Conservation (phyloP, 106 monocot genomes). For the Dioscorea dumetorum region DNA sequence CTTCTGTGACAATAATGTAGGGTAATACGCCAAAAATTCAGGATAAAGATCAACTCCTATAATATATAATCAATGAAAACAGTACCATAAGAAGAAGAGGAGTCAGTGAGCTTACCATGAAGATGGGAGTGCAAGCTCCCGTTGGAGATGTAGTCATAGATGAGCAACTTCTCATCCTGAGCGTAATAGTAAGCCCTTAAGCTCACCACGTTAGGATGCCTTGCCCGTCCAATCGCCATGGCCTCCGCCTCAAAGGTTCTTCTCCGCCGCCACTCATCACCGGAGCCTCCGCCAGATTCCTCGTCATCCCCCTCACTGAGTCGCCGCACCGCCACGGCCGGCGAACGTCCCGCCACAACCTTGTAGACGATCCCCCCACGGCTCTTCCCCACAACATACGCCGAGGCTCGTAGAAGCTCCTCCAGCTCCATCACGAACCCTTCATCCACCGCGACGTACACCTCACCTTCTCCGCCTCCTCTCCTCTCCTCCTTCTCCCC, state of each 20-base stretch:
- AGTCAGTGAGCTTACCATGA: conserved; percentile 27
- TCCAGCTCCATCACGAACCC: conserved; percentile 76
- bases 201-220: conserved; percentile 63
- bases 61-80: too few species aligned
- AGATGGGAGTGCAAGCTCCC: conserved; percentile 57
- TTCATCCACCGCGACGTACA: conserved; percentile 79
- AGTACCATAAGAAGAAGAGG: not conserved
- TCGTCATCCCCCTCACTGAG: conserved; percentile 64
- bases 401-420: conserved; percentile 89
- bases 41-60: not conserved
- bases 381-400: conserved; percentile 92
- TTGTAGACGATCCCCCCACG: conserved; percentile 79
- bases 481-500: conserved; percentile 15
- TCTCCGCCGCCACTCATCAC: conserved; percentile 48
- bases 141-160: conserved; percentile 82
- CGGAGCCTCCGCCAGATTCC: conserved; percentile 7
- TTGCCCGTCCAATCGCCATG: conserved; percentile 55
- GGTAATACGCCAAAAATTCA: not conserved
- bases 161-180: conserved; percentile 84
- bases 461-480: conserved; percentile 29
- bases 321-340: conserved; percentile 57
- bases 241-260: conserved; percentile 79
- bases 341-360: conserved; percentile 46
- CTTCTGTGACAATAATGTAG: too few species aligned
- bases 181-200: conserved; percentile 87